Percentiles rank a stretch among this genome's conserved stretches.
These are phyloP conservation scores for Sphagnum contortum DNA, from an alignment of 225 moss, liverwort and hornwort genomes.

Conservation along the genomic window DNA sequence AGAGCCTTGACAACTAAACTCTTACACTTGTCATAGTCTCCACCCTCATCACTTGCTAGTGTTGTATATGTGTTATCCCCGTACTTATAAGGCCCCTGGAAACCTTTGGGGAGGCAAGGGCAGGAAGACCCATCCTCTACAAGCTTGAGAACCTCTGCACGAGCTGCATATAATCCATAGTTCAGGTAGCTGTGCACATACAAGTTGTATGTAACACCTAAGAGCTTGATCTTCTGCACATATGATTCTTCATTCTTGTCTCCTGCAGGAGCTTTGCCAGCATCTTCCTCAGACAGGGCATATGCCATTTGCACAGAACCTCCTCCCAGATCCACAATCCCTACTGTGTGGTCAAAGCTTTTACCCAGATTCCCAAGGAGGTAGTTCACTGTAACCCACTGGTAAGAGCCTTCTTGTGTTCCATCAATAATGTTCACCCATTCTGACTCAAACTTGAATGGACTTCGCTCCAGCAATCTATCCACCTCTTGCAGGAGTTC, in stretches of 20 bases:
- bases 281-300: slow-evolving; percentile 69
- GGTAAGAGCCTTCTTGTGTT: slow-evolving; percentile 83
- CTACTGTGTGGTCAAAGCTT: slow-evolving; percentile 56
- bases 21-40: slow-evolving; percentile 48
- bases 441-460: slow-evolving; percentile 64
- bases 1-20: slow-evolving; percentile 51
- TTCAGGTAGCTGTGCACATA: slow-evolving; percentile 91
- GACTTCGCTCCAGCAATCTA: slow-evolving; percentile 36
- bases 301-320: slow-evolving; percentile 98
- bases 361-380: slow-evolving; percentile 70
- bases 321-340: slow-evolving; percentile 91
- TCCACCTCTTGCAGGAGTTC: slow-evolving; percentile 59
- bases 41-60: slow-evolving; percentile 38
- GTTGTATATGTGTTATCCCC: slow-evolving; percentile 39
- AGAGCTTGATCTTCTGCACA: slow-evolving; percentile 49
- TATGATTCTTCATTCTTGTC: slow-evolving; percentile 38
- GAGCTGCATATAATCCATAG: slow-evolving; percentile 77
- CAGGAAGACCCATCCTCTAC: slow-evolving; percentile 37
- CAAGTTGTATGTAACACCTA: slow-evolving; percentile 61
- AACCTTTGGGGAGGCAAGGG: slow-evolving; percentile 64
- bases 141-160: slow-evolving; percentile 69
- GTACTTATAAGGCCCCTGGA: slow-evolving; percentile 53
- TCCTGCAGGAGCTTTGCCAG: slow-evolving; percentile 46
- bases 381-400: slow-evolving; percentile 96
- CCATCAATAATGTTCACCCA: slow-evolving; percentile 92